Evolutionary conservation across 352 stramenopile genomes (phyloP), one percentile per base, ranked within the genome.

Genomic region (Phytophthora colocasiae): DNA sequence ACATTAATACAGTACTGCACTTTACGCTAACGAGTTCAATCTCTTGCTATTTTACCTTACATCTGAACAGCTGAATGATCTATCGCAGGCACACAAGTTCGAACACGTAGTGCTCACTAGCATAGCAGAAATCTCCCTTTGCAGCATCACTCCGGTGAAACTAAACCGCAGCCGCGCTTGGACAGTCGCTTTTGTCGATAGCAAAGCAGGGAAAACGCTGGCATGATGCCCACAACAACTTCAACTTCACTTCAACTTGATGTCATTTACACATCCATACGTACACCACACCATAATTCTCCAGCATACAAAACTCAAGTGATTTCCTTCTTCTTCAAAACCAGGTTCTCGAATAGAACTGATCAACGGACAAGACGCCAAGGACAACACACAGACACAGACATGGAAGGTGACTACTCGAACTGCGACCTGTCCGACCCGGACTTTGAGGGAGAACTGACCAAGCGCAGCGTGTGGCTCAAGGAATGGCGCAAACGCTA

Each of bases 391-490:
- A 41, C 38, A 43, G 10, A 51, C 39, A 7, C 22, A 27, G 34
- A 39, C 32, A 92, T 92, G 83, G 84, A 93, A 59, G 84, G 83
- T 65, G 82, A 93, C 58, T 91, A 85, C 76, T 87, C 81, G 69
- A 71, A 80, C 55, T 83, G 73, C 62, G 83, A 96, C 65, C 70
- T 97, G 62, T 91, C 86, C 24, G 74, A 91, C 34, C 82, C 90
- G 5, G 87, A 96, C 71, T 97, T 93, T 69, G 89, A 95, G 64
- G 90, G 90, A 17, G 86, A 92, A 65, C 76, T 97, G 34, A 96
- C 88, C 47, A 97, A 97, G 86, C 88, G 89, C 66, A 97, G 90
- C 76, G 81, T 95, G 58, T 97, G 91, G 91, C 85, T 97, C 32
- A 97, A 97, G 75, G 86, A 96, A 71, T 97, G 90, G 90, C 87